These are phyloP conservation scores for Perilla frutescens DNA, from an alignment of 257 asterid species.

Conservation along the genomic window DNA sequence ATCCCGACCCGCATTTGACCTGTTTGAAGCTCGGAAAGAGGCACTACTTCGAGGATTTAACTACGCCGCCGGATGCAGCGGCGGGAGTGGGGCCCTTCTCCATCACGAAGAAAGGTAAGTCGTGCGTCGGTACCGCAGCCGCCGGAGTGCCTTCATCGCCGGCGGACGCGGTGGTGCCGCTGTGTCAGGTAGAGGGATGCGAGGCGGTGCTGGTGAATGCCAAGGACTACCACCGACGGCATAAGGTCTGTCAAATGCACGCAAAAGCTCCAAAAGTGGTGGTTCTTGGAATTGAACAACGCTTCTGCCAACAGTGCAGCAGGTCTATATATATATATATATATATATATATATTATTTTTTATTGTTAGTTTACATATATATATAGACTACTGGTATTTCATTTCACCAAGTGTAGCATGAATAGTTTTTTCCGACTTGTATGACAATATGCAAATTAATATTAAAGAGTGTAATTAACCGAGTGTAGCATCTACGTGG, in stretches of 20 bases:
- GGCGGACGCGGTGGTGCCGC: constrained; percentile 33
- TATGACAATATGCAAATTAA: too few relatives aligned
- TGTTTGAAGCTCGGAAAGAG: constrained; percentile 71
- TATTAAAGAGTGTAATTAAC: too few relatives aligned
- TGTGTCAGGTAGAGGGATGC: constrained; percentile 82
- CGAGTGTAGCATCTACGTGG: too few relatives aligned
- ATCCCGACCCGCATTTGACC: constrained; percentile 52
- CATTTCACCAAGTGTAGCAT: too few relatives aligned
- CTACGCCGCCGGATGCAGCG: neutral
- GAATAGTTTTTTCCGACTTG: too few relatives aligned
- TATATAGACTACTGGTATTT: too few relatives aligned
- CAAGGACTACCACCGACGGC: constrained; percentile 68
- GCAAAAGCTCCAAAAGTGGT: constrained; percentile 68
- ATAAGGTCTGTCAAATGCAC: constrained; percentile 74
- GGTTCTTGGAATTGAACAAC: constrained; percentile 62
- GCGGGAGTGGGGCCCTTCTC: neutral
- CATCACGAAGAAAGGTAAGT: constrained; percentile 44
- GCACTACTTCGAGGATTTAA: constrained; percentile 50
- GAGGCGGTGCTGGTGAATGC: constrained; percentile 50
- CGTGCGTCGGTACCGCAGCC: neutral
- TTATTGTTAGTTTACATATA: too few relatives aligned
- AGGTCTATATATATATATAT: constrained; percentile 36
- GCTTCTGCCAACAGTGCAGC: constrained; percentile 88
- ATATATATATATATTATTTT: too few relatives aligned
- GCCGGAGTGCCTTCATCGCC: neutral